Base-by-base conservation (phyloP, 805 yeast genomes). In the Candida fluviatilis region DNA sequence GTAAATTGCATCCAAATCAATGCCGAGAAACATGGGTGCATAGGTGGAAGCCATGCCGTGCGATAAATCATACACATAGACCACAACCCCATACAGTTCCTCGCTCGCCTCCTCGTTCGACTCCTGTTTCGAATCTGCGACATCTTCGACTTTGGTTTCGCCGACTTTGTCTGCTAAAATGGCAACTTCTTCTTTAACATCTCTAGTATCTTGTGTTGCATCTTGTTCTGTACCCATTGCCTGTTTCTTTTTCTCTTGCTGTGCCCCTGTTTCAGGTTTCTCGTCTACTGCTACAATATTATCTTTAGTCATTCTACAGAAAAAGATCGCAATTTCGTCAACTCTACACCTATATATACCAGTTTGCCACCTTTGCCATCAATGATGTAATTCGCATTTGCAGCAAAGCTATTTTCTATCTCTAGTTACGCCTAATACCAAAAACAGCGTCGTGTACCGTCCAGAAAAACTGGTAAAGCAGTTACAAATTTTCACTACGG, bases 21-120 rank as follows among this genome's bases (percentile, higher is more conserved):
- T 50, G 4, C 86, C 87, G 2, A 81, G 54, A 6, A 81, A 49
- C 56, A 66, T 64, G 13, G 65, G 71, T 4, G 82, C 65, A 47
- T 73, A 63, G 15, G 63, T 48, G 8, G 70, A 63, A 4, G 88
- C 88, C 42, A 81, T 52, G 0, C 87, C 87, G 21, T 63, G 69
- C 1, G 84, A 76, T 15, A 81, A 66, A 47, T 81, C 88, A 48
- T 81, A 81, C 8, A 81, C 82, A 49, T 76, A 74, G 3, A 79
- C 70, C 46, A 75, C 58, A 7, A 78, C 83, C 3, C 68, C 60
- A 39, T 42, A 60, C 5, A 52, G 40, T 28, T 50, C 49, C 31
- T 60, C 66, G 49, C 31, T 60, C 66, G 25, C 44, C 52, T 33
- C 35, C 39, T 18, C 34, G 24, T 37, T 32, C 18, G 14, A 7